A percentile compares a stretch with the other conserved stretches of the same genome.
Evolutionary conservation across 2,329 filamentous ascomycete species (phyloP).

Genomic region (Tolypocladium endophyticum): DNA sequence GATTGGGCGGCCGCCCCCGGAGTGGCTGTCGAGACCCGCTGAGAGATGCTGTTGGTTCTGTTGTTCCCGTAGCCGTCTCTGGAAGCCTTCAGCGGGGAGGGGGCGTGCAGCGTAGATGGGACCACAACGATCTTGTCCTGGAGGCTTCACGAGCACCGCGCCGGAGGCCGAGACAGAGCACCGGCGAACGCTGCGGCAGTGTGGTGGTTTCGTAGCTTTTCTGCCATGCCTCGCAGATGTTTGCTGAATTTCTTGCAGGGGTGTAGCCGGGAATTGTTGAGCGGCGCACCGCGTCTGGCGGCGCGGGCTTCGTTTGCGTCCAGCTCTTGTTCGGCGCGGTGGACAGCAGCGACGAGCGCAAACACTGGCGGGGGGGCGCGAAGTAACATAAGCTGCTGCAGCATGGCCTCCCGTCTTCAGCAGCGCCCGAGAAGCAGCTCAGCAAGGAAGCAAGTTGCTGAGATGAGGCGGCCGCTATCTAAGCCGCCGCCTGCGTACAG

Average conservation of each 20-base stretch:
- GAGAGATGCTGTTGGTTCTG: not conserved
- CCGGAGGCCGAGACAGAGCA: not conserved
- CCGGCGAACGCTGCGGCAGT: not conserved
- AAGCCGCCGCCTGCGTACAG: not conserved
- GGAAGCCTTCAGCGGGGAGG: not conserved
- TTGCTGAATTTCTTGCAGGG: not conserved
- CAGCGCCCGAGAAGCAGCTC: not conserved
- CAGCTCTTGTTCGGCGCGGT: not conserved
- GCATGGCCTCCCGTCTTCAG: not conserved
- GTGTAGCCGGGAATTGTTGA: not conserved
- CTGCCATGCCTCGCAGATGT: not conserved
- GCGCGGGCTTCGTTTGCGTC: not conserved
- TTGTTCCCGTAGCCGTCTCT: not conserved
- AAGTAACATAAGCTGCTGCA: not conserved
- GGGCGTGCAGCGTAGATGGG: not conserved
- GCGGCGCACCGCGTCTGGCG: not conserved
- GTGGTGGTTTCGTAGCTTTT: not conserved
- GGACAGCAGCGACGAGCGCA: not conserved
- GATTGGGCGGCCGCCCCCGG: not conserved
- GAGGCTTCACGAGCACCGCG: not conserved
- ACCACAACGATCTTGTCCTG: not conserved
- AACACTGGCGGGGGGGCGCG: not conserved
- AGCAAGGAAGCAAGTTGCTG: not conserved
- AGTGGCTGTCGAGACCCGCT: not conserved
- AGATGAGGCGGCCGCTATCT: not conserved